These are phyloP conservation scores for Corinectria fuckeliana DNA, from an alignment of 2,329 filamentous ascomycete species.

Conservation along the genomic window DNA sequence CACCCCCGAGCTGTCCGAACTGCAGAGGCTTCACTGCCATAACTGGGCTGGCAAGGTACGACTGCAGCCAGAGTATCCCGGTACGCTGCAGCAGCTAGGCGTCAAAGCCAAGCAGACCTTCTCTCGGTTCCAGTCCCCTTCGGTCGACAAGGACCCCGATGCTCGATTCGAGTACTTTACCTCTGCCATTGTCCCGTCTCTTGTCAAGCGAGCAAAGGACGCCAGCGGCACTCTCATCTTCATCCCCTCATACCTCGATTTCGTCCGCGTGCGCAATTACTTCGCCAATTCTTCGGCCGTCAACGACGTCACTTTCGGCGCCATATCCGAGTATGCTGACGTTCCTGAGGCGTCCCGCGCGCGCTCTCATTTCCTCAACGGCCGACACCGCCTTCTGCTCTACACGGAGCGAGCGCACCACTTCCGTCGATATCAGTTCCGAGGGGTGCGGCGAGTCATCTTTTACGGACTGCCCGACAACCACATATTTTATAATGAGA, in stretches of 20 bases:
- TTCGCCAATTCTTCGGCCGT: constrained; percentile 75
- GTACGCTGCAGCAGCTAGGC: constrained; percentile 75
- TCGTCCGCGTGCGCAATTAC: constrained; percentile 90
- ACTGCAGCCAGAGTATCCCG: constrained; percentile 71
- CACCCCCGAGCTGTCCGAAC: constrained; percentile 84
- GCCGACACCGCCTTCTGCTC: constrained; percentile 80
- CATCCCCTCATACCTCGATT: constrained; percentile 93
- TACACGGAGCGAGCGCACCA: constrained; percentile 98
- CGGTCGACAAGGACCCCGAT: constrained; percentile 80
- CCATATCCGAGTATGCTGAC: constrained; percentile 87
- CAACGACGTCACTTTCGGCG: constrained; percentile 66
- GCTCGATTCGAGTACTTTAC: constrained; percentile 91
- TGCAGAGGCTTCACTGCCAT: constrained; percentile 77
- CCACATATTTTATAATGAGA: constrained; percentile 78
- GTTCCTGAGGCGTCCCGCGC: constrained; percentile 81
- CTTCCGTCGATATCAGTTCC: constrained; percentile 85
- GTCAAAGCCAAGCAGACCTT: constrained; percentile 86
- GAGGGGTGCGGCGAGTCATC: constrained; percentile 82
- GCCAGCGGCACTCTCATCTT: constrained; percentile 80
- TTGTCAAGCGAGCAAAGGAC: constrained; percentile 72
- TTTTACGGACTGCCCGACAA: constrained; percentile 94
- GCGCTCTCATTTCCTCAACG: constrained; percentile 84
- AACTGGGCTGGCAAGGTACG: constrained; percentile 85
- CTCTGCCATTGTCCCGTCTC: constrained; percentile 76
- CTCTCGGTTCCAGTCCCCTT: constrained; percentile 77